Conservation (phyloP, 306 rosid species). For the Fragaria iinumae region DNA sequence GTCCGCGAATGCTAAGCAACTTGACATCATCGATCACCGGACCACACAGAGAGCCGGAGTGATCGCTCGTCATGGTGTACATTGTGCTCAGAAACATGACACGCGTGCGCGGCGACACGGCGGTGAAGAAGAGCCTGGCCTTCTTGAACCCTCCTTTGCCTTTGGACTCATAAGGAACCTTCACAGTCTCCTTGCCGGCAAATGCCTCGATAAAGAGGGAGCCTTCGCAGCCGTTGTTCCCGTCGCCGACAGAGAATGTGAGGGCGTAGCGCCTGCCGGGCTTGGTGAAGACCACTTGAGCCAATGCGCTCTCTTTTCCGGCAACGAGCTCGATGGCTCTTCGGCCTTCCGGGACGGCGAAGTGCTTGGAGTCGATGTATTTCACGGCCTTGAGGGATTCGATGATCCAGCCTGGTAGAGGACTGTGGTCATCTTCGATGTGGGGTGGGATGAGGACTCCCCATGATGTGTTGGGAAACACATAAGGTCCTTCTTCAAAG, state of each 20-base stretch:
- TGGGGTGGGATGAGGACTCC: constrained; percentile 77
- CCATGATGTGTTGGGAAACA: constrained; percentile 48
- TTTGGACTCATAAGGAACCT: constrained; percentile 50
- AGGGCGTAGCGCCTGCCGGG: constrained; percentile 49
- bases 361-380: constrained; percentile 72
- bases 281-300: constrained; percentile 53
- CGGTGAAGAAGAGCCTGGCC: constrained; percentile 52
- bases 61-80: constrained; percentile 62
- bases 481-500: constrained; percentile 76
- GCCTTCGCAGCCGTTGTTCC: constrained; percentile 63
- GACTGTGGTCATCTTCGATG: constrained; percentile 63
- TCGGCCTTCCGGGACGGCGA: constrained; percentile 53
- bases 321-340: constrained; percentile 78
- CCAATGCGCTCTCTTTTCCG: constrained; percentile 74
- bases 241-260: constrained; percentile 73
- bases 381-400: constrained; percentile 85
- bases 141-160: constrained; percentile 61
- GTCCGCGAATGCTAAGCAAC: constrained; percentile 51
- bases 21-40: constrained; percentile 73
- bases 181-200: constrained; percentile 45
- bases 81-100: constrained; percentile 60
- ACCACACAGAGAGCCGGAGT: constrained; percentile 74
- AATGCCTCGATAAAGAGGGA: constrained; percentile 59
- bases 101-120: constrained; percentile 45
- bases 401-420: constrained; percentile 82